A percentile compares a stretch with the other conserved stretches of the same genome.
These are phyloP conservation scores for Meyerozyma sp. DNA, from an alignment of 1,139 yeast species.

Conservation along the genomic window DNA sequence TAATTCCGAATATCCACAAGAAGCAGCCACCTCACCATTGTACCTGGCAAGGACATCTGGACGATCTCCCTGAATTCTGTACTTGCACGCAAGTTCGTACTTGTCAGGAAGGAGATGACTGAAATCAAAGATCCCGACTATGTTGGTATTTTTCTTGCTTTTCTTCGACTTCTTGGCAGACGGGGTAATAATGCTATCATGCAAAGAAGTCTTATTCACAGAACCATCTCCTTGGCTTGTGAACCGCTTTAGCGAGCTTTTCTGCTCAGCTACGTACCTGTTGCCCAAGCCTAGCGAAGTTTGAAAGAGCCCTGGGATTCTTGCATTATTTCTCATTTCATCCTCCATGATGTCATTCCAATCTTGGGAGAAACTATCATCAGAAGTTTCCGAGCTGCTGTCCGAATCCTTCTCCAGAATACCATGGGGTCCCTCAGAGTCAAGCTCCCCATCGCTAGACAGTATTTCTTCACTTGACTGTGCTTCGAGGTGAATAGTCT, in stretches of 20 bases:
- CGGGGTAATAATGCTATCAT: slow-evolving; percentile 11
- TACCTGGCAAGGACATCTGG: slow-evolving; percentile 63
- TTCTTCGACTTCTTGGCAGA: neutral
- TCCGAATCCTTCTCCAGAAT: slow-evolving; percentile 7
- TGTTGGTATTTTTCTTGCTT: slow-evolving; percentile 35
- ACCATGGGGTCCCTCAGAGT: slow-evolving; percentile 9
- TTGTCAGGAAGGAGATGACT: slow-evolving; percentile 70
- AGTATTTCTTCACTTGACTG: slow-evolving; percentile 2
- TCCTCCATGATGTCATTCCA: slow-evolving; percentile 45
- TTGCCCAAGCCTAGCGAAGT: slow-evolving; percentile 38
- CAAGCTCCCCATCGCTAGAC: slow-evolving; percentile 8
- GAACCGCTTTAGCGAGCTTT: slow-evolving; percentile 17
- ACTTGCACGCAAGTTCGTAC: slow-evolving; percentile 71
- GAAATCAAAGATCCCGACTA: slow-evolving; percentile 63
- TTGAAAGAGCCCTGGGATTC: slow-evolving; percentile 41
- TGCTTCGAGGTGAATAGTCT: slow-evolving; percentile 8
- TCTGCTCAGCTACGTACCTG: slow-evolving; percentile 19
- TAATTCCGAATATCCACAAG: slow-evolving; percentile 55
- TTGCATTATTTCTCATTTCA: slow-evolving; percentile 38
- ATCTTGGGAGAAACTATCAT: slow-evolving; percentile 47
- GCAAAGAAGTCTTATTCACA: slow-evolving; percentile 23
- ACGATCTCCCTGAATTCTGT: slow-evolving; percentile 60
- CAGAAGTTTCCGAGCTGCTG: slow-evolving; percentile 21
- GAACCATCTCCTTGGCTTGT: slow-evolving; percentile 22
- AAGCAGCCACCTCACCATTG: slow-evolving; percentile 69